Conservation (phyloP, 2,329 filamentous ascomycete species). For the Passalora sequoiae region DNA sequence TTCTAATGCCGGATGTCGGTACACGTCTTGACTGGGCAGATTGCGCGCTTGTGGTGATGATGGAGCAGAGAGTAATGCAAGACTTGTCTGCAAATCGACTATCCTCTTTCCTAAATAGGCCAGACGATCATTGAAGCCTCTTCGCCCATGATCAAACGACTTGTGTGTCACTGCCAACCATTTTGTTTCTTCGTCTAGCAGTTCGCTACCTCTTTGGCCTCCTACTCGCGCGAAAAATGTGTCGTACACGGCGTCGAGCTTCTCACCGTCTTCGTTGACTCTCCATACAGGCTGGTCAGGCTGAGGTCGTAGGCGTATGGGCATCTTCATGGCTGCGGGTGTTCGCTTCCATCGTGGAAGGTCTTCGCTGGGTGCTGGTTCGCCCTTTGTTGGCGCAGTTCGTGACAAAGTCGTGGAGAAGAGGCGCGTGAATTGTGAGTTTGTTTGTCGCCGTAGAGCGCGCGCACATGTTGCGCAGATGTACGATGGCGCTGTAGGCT, state of each 20-base stretch:
- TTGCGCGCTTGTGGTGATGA: constrained; percentile 9
- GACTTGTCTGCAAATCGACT: constrained; percentile 59
- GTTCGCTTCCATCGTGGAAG: constrained; percentile 49
- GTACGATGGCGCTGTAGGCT: constrained; percentile 23
- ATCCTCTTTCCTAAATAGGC: constrained; percentile 73
- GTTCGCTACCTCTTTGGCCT: constrained; percentile 61
- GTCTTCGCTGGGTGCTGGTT: constrained; percentile 23
- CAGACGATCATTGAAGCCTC: constrained; percentile 90
- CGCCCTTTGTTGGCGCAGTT: constrained; percentile 6
- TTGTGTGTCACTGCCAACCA: constrained; percentile 97
- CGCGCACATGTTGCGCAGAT: constrained; percentile 32
- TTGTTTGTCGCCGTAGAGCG: constrained; percentile 16
- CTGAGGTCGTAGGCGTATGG: constrained; percentile 53
- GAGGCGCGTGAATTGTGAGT: constrained; percentile 3
- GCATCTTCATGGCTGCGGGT: constrained; percentile 44
- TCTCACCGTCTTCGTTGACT: constrained; percentile 70
- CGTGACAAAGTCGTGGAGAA: constrained; percentile 20
- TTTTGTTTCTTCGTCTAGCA: constrained; percentile 86
- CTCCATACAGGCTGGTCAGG: constrained; percentile 55
- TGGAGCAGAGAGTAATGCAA: constrained; percentile 53
- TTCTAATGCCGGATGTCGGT: constrained; percentile 63
- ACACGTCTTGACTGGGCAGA: constrained; percentile 36
- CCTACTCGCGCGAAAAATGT: too few species aligned
- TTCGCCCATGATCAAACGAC: constrained; percentile 90
- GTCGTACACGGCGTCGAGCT: constrained; percentile 72